Percentiles rank a stretch among this genome's conserved stretches.
Conservation (phyloP, 208 protist genomes). For the Leishmania martiniquensis region DNA sequence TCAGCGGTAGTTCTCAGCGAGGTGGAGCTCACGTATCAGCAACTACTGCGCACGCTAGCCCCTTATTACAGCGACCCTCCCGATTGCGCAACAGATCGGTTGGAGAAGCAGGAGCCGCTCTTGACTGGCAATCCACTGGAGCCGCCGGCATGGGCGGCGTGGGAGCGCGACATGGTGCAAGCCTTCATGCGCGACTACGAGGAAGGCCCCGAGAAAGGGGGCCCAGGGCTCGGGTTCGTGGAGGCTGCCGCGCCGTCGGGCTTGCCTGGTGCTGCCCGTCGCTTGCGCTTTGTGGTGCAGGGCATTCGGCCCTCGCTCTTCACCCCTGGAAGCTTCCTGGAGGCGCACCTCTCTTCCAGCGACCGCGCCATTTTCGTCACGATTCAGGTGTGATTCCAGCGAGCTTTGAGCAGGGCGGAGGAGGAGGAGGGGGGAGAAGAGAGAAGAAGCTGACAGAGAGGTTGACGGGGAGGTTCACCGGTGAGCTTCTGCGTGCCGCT, state of each 20-base stretch:
- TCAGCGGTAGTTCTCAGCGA: not conserved
- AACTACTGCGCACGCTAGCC: constrained; percentile 25
- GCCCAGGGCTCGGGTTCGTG: constrained; percentile 1
- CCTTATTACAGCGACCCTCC: constrained; percentile 39
- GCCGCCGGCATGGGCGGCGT: constrained; percentile 35
- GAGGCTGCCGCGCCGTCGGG: not conserved
- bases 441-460: not conserved
- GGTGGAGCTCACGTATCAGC: constrained; percentile 21
- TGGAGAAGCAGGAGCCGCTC: constrained; percentile 30
- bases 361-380: constrained; percentile 69
- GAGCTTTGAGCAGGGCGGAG: not conserved
- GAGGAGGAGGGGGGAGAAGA: not conserved
- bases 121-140: constrained; percentile 14
- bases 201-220: not conserved
- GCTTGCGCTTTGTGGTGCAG: constrained; percentile 63
- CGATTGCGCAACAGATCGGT: constrained; percentile 13
- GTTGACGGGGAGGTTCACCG: not conserved
- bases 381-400: constrained; percentile 26
- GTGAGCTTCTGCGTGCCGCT: not conserved
- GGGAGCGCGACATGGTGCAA: constrained; percentile 28
- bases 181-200: constrained; percentile 33
- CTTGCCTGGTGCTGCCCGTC: constrained; percentile 7
- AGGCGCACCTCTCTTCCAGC: constrained; percentile 55
- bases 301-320: constrained; percentile 52
- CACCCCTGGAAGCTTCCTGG: constrained; percentile 61